phyloP scores from a whole-genome alignment of 257 asterid genomes.

The Capsicum chinense region DNA sequence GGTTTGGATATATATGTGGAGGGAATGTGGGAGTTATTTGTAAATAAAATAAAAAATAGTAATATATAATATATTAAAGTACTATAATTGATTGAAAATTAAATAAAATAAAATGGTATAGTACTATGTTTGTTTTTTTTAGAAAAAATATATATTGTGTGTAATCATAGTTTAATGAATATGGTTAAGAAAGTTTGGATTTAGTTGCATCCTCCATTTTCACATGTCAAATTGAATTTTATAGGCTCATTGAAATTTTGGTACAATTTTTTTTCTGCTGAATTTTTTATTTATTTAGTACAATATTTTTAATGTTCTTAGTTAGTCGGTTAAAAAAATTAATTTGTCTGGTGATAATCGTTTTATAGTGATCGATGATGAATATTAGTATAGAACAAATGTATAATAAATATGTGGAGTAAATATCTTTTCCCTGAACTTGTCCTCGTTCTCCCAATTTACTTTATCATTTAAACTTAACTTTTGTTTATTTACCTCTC shows the following conservation, averaged over 20 bases:
- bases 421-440: too few relatives aligned
- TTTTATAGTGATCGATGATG: too few relatives aligned
- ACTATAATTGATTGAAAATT: neutral
- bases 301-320: neutral
- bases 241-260: neutral
- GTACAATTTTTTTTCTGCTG: too few relatives aligned
- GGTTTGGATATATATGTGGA: constrained; percentile 83
- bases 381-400: too few relatives aligned
- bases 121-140: neutral
- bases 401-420: too few relatives aligned
- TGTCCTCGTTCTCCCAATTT: too few relatives aligned
- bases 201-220: neutral
- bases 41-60: neutral
- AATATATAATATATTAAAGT: neutral
- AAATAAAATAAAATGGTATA: neutral
- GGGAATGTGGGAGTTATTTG: constrained; percentile 55
- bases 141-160: neutral
- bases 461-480: too few relatives aligned
- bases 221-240: neutral
- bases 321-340: neutral
- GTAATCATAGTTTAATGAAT: neutral
- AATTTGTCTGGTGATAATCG: neutral
- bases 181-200: neutral
- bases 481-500: too few relatives aligned
- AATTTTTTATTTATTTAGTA: too few relatives aligned